phyloP scores from a whole-genome alignment of 257 asterid species.

The Cinchona pubescens region DNA sequence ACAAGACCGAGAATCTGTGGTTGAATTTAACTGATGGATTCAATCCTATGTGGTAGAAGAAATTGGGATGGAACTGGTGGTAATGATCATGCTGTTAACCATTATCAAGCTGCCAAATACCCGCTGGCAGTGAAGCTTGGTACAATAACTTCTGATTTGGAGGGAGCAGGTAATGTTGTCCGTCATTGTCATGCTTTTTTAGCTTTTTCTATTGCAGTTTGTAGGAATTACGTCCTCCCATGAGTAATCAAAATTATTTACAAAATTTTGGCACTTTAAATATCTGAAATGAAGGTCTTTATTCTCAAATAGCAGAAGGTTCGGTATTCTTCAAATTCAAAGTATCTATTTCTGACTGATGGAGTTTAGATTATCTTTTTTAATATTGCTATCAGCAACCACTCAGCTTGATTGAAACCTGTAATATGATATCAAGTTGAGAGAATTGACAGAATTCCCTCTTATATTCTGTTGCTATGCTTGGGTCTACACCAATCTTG shows the following conservation, averaged over 20 bases:
- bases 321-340: background rate
- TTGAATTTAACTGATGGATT: slow-evolving; percentile 88
- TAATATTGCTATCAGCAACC: no score
- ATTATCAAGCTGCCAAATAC: slow-evolving; percentile 55
- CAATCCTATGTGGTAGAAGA: slow-evolving; percentile 85
- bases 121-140: slow-evolving; percentile 99
- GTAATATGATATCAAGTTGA: background rate
- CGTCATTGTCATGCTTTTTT: slow-evolving; percentile 2
- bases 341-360: no score
- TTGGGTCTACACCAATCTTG: no score
- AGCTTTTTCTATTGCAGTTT: background rate
- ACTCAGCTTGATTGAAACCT: background rate
- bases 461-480: slow-evolving; percentile 12
- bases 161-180: slow-evolving; percentile 75
- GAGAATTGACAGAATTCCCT: no score
- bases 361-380: no score
- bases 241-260: background rate
- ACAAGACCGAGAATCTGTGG: slow-evolving; percentile 95
- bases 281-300: background rate
- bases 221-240: background rate
- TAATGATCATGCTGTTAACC: slow-evolving; percentile 87
- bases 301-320: background rate
- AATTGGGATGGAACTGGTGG: slow-evolving; percentile 98
- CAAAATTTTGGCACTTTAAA: no score
- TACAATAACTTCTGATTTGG: slow-evolving; percentile 89